Evolutionary conservation across 768 basidiomycete species (phyloP), one percentile per base, ranked within the genome.

Genomic region (Amylocystis lapponica): DNA sequence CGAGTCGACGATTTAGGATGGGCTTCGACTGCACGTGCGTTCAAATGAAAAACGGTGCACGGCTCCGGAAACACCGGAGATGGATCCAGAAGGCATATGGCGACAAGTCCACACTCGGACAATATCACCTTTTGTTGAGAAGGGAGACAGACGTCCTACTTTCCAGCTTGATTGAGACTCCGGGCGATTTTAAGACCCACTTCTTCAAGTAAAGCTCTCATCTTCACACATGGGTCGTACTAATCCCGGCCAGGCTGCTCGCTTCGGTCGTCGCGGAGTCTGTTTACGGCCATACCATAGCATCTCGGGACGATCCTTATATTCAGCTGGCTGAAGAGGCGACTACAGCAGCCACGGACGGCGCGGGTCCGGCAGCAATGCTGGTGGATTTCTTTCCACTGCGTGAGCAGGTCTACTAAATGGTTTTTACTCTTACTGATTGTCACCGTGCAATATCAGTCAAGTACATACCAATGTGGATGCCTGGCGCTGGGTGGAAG

Each of bases 401-500:
- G 13, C 14, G 48, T 53, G n/a, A n/a, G n/a, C n/a, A n/a, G n/a
- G n/a, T n/a, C n/a, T n/a, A n/a, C n/a, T n/a, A n/a, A n/a, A n/a
- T n/a, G n/a, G n/a, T n/a, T n/a, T n/a, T n/a, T n/a, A n/a, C n/a
- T n/a, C n/a, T n/a, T n/a, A n/a, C n/a, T n/a, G n/a, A n/a, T n/a
- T n/a, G n/a, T n/a, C n/a, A n/a, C n/a, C n/a, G n/a, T n/a, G n/a
- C n/a, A n/a, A n/a, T n/a, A n/a, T 9, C 42, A 57, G 55, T 69
- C 39, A 62, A 57, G 25, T 55, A 66, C 37, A 45, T 68, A 11
- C 69, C 69, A 0, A 31, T 33, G 1, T 70, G 67, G 68, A 44
- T 69, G 13, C 66, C 66, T 9, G 66, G 66, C 14, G 61, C 63
- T 4, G 53, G 48, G 1, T 68, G 65, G 53, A 48, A 65, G 37